Percentiles rank a stretch among this genome's conserved stretches.
Evolutionary conservation across 1,284 basidiomycete species (phyloP).

Genomic region (Cutaneotrichosporon spelunceum): DNA sequence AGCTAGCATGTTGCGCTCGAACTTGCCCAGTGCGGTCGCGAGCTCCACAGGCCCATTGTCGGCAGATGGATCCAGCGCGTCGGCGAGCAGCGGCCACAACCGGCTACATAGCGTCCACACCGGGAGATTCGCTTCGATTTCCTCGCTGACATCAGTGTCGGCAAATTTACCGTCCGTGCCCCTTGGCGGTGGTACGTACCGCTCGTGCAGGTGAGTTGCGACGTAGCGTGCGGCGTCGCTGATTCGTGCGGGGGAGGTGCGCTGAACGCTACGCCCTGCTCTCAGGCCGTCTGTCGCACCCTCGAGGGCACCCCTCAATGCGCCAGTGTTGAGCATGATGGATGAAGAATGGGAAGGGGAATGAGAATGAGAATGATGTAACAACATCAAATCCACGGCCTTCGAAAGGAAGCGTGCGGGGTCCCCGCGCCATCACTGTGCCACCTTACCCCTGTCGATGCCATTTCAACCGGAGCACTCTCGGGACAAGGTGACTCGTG

Average conservation of each 20-base stretch:
- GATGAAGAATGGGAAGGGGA: background rate
- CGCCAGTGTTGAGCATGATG: background rate
- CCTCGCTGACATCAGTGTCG: slow-evolving; percentile 19
- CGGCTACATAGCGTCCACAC: slow-evolving; percentile 3
- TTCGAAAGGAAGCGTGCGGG: background rate
- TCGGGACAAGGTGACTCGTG: background rate
- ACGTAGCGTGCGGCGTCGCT: slow-evolving; percentile 29
- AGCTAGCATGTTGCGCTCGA: slow-evolving; percentile 45
- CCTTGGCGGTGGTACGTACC: slow-evolving; percentile 26
- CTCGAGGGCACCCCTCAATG: slow-evolving; percentile 10
- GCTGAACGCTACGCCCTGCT: slow-evolving; percentile 18
- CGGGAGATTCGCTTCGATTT: slow-evolving; percentile 21
- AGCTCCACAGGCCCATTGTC: slow-evolving; percentile 30
- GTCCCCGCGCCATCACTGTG: background rate
- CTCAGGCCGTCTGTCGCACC: slow-evolving; percentile 3
- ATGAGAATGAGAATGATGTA: background rate
- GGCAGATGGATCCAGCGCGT: slow-evolving; percentile 11
- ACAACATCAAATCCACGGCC: background rate
- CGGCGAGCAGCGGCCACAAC: slow-evolving; percentile 16
- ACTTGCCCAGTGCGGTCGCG: slow-evolving; percentile 33
- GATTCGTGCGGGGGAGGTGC: slow-evolving; percentile 14
- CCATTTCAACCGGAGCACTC: background rate
- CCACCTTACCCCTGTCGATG: background rate
- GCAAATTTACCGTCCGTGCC: background rate
- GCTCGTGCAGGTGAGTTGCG: slow-evolving; percentile 32